A percentile compares a stretch with the other conserved stretches of the same genome.
phyloP scores from a whole-genome alignment of 768 basidiomycete genomes.

The Hygrocybe coccinea region DNA sequence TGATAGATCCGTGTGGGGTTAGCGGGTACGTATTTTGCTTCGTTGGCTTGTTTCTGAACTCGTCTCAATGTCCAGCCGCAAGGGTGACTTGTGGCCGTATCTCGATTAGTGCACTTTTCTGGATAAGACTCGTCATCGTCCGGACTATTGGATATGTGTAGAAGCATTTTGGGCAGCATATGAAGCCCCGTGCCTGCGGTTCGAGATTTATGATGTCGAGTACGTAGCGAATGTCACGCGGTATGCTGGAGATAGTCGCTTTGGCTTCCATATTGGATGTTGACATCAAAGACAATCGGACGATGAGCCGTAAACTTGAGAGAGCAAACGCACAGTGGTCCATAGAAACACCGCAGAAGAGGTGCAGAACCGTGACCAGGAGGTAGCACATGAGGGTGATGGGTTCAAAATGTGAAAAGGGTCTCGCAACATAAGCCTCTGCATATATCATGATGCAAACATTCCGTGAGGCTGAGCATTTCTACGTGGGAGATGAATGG shows the following conservation, averaged over 20 bases:
- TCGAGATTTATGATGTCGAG: conserved; percentile 17
- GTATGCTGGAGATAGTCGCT: conserved; percentile 3
- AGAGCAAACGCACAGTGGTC: conserved; percentile 4
- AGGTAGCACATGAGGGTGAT: conserved; percentile 5
- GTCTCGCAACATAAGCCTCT: conserved; percentile 1
- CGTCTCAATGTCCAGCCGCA: conserved; percentile 13
- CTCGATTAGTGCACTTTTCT: conserved; percentile 16
- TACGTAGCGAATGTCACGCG: conserved; percentile 17
- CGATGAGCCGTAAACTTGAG: background rate
- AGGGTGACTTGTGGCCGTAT: conserved; percentile 10
- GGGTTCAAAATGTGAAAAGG: conserved; percentile 2
- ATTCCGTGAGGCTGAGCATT: background rate
- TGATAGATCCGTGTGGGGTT: no score
- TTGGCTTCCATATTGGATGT: background rate
- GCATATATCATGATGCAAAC: background rate
- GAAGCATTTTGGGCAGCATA: conserved; percentile 26
- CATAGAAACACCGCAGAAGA: conserved; percentile 7
- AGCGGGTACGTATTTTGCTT: conserved; percentile 2
- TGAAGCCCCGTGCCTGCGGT: conserved; percentile 14
- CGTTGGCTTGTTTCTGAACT: background rate
- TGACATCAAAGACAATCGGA: background rate
- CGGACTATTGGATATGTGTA: conserved; percentile 14
- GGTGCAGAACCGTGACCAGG: conserved; percentile 7
- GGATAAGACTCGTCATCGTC: conserved; percentile 12
- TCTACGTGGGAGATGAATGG: background rate